Conservation (phyloP, 352 stramenopile genomes). For the Peronospora destructor region DNA sequence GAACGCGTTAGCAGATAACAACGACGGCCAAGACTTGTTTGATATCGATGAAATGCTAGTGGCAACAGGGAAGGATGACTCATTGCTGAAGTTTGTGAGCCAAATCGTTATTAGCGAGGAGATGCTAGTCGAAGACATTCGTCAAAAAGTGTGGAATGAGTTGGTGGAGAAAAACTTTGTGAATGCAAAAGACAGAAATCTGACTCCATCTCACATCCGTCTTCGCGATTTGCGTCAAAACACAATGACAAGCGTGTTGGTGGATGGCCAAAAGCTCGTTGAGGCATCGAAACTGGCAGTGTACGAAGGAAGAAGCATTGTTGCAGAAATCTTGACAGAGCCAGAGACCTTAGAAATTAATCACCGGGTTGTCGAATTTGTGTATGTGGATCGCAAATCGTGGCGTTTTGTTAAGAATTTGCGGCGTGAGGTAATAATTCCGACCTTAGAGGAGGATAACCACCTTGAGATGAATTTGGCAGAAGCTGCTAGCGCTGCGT, state of each 20-base stretch:
- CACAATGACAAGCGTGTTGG: slow-evolving; percentile 57
- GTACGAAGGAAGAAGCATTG: slow-evolving; percentile 72
- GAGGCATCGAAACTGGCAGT: slow-evolving; percentile 63
- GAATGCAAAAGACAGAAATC: slow-evolving; percentile 12
- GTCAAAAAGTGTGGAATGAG: slow-evolving; percentile 36
- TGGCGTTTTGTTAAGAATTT: slow-evolving; percentile 58
- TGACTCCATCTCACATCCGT: slow-evolving; percentile 41
- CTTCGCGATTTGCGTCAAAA: slow-evolving; percentile 63
- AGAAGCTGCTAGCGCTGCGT: slow-evolving; percentile 26
- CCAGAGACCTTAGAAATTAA: slow-evolving; percentile 38
- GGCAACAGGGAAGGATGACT: slow-evolving; percentile 42
- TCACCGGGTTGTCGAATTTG: slow-evolving; percentile 62
- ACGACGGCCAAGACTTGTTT: slow-evolving; percentile 30
- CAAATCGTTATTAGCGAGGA: slow-evolving; percentile 73
- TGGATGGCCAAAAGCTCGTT: slow-evolving; percentile 51
- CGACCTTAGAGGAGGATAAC: slow-evolving; percentile 25
- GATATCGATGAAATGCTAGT: slow-evolving; percentile 61
- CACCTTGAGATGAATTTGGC: slow-evolving; percentile 36
- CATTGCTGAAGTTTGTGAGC: slow-evolving; percentile 44
- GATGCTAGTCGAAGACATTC: slow-evolving; percentile 68
- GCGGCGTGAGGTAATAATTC: slow-evolving; percentile 52
- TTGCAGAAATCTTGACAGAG: slow-evolving; percentile 57
- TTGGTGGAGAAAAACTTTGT: slow-evolving; percentile 45
- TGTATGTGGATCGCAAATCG: slow-evolving; percentile 53
- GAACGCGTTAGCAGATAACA: slow-evolving; percentile 4